phyloP scores from a whole-genome alignment of 2,329 filamentous ascomycete species.

The Cladobotryum mycophilum region DNA sequence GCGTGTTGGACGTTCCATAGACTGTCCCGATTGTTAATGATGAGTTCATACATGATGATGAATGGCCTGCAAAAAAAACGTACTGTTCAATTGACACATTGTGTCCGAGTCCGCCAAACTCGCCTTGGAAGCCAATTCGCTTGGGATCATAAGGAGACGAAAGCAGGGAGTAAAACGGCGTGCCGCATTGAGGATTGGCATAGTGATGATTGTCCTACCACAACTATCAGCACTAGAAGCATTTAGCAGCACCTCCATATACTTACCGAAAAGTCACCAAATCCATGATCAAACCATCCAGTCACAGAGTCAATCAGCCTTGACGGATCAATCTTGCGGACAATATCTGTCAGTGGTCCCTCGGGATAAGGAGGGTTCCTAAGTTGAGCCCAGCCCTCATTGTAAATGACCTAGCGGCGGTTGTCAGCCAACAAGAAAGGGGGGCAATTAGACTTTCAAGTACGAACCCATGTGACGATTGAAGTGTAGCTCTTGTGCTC shows the following conservation, averaged over 20 bases:
- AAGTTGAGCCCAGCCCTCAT: conserved; percentile 65
- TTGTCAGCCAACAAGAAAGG: not conserved
- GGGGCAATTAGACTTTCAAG: not conserved
- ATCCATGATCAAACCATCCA: conserved; percentile 64
- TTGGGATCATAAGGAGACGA: conserved; percentile 50
- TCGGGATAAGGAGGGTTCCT: conserved; percentile 46
- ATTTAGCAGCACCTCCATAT: not conserved
- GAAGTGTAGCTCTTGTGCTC: conserved; percentile 60
- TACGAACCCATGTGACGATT: conserved; percentile 55
- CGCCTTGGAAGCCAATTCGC: conserved; percentile 63
- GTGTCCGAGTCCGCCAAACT: conserved; percentile 64
- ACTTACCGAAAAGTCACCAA: conserved; percentile 52
- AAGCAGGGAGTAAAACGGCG: conserved; percentile 56
- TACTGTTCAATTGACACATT: conserved; percentile 58
- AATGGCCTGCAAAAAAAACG: conserved; percentile 17
- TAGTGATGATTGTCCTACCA: conserved; percentile 64
- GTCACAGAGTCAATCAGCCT: conserved; percentile 56
- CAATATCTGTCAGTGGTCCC: conserved; percentile 45
- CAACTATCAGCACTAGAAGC: not conserved
- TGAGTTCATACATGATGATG: not conserved
- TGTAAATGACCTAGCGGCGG: conserved; percentile 52
- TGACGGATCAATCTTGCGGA: conserved; percentile 55
- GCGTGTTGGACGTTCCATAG: conserved; percentile 59
- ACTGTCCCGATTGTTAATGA: conserved; percentile 26
- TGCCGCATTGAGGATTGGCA: conserved; percentile 63